Conservation (phyloP, 371 early-diverging fungal genomes). For the Apophysomyces variabilis region DNA sequence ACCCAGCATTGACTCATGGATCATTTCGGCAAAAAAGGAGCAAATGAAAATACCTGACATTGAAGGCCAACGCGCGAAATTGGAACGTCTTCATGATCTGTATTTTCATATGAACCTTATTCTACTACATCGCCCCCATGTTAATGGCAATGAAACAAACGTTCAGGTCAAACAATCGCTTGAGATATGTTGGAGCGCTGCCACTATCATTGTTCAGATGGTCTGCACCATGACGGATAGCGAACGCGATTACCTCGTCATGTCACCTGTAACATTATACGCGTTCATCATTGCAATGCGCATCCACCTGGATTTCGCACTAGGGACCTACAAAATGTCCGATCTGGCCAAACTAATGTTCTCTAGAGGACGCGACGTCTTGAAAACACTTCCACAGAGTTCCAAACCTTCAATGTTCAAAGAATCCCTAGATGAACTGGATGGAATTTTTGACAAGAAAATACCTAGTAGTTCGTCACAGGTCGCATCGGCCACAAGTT, state of each 20-base stretch:
- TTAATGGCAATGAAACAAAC: constrained; percentile 22
- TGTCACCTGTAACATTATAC: constrained; percentile 41
- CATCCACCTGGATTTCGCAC: constrained; percentile 33
- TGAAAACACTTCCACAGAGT: background rate
- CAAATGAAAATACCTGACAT: background rate
- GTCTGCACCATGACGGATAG: constrained; percentile 21
- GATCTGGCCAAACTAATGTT: constrained; percentile 2
- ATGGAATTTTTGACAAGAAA: background rate
- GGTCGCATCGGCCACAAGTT: background rate
- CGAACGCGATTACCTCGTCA: constrained; percentile 40
- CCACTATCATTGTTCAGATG: constrained; percentile 40
- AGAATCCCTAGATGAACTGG: constrained; percentile 4
- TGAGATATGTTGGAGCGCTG: constrained; percentile 44
- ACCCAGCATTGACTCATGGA: constrained; percentile 7
- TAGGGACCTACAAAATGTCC: background rate
- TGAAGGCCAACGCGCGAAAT: constrained; percentile 6
- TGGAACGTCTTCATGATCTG: constrained; percentile 17
- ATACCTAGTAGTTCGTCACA: background rate
- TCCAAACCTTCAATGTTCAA: background rate
- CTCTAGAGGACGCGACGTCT: background rate
- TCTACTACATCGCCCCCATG: constrained; percentile 47
- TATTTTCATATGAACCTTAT: constrained; percentile 27
- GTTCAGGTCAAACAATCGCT: constrained; percentile 26
- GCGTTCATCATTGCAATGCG: constrained; percentile 43
- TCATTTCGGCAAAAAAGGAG: background rate